phyloP scores from a whole-genome alignment of 768 basidiomycete genomes.

The Rickenella mellea region DNA sequence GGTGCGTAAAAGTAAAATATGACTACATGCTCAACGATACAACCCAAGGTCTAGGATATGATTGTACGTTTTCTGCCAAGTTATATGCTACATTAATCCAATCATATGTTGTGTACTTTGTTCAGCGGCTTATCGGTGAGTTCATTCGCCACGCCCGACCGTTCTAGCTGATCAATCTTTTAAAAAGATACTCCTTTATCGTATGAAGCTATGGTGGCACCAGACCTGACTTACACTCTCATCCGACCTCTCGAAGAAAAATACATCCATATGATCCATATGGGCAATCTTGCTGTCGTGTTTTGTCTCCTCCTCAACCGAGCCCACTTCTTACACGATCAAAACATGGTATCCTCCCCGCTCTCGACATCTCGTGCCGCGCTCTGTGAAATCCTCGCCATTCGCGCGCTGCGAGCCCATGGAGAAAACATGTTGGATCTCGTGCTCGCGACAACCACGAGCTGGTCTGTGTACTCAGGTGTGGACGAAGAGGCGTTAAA shows the following conservation, averaged over 20 bases:
- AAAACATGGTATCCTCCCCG: slow-evolving; percentile 56
- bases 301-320: slow-evolving; percentile 87
- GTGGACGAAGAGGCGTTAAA: slow-evolving; percentile 51
- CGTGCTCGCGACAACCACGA: slow-evolving; percentile 62
- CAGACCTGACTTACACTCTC: slow-evolving; percentile 87
- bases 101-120: not conserved
- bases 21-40: not conserved
- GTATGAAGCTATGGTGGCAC: slow-evolving; percentile 71
- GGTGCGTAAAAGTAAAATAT: slow-evolving; percentile 26
- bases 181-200: slow-evolving; percentile 76
- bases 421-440: slow-evolving; percentile 62
- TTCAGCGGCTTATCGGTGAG: too few relatives aligned
- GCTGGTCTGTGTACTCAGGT: slow-evolving; percentile 74
- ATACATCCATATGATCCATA: slow-evolving; percentile 61
- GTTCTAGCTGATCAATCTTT: too few relatives aligned
- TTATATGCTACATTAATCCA: too few relatives aligned
- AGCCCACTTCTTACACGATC: slow-evolving; percentile 75
- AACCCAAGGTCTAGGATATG: slow-evolving; percentile 39
- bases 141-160: too few relatives aligned
- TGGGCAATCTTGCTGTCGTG: slow-evolving; percentile 74
- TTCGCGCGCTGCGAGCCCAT: slow-evolving; percentile 63
- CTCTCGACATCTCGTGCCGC: slow-evolving; percentile 68
- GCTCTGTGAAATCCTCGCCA: slow-evolving; percentile 87
- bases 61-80: slow-evolving; percentile 30
- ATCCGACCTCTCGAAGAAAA: slow-evolving; percentile 83